Evolutionary conservation across 176 grass and related monocot species (phyloP).

Genomic region (Neostapfia colusana): DNA sequence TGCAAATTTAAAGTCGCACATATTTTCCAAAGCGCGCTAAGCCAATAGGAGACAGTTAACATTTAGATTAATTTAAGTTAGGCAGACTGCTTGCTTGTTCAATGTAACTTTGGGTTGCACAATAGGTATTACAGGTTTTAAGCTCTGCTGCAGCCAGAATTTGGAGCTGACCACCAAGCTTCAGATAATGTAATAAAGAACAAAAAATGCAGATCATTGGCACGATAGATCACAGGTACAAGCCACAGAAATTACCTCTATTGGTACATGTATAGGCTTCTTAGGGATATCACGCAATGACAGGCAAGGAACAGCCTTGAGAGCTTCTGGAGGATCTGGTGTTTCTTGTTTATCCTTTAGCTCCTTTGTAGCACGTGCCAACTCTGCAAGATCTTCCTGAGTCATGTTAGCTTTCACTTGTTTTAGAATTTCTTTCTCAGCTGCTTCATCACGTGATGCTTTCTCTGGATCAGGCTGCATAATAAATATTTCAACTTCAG

Average conservation of each 20-base stretch:
- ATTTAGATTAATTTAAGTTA: neutral
- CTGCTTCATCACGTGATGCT: constrained; percentile 75
- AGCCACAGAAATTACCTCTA: constrained; percentile 59
- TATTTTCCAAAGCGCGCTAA: neutral
- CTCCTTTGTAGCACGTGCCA: constrained; percentile 81
- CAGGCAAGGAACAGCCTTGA: constrained; percentile 78
- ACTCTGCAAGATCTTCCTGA: constrained; percentile 82
- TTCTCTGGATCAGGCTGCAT: constrained; percentile 90
- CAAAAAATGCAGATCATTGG: neutral
- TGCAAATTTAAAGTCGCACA: neutral
- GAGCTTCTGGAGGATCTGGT: constrained; percentile 95
- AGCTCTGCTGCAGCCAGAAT: constrained; percentile 14
- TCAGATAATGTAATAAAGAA: neutral
- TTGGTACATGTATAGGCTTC: constrained; percentile 77
- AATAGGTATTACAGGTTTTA: neutral
- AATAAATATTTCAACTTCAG: constrained; percentile 22
- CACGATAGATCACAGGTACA: neutral
- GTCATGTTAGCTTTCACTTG: constrained; percentile 89
- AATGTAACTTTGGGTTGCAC: neutral
- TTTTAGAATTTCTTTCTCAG: constrained; percentile 79
- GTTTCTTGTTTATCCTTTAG: constrained; percentile 95
- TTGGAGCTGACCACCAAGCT: neutral
- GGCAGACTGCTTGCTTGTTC: constrained; percentile 13
- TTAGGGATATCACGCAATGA: constrained; percentile 91
- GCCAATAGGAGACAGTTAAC: neutral